Percentiles rank a stretch among this genome's conserved stretches.
These are phyloP conservation scores for Friedmanniomyces endolithicus DNA, from an alignment of 495 filamentous ascomycete species.

Conservation along the genomic window DNA sequence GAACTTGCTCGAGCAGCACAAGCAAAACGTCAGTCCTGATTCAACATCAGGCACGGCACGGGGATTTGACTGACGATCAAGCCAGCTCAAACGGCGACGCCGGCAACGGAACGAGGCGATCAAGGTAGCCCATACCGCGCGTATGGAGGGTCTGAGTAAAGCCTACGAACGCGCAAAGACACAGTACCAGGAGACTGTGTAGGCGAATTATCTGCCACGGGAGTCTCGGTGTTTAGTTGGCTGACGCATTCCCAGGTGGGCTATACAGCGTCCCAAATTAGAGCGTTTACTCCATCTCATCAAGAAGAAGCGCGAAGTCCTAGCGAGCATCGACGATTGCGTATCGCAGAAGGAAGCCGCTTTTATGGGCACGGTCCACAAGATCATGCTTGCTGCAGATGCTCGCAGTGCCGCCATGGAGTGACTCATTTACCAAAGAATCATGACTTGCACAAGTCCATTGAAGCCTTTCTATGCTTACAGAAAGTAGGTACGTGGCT, in stretches of 20 bases:
- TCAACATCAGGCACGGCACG: background rate
- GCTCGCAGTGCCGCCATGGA: background rate
- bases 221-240: background rate
- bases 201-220: background rate
- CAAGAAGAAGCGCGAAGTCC: slow-evolving; percentile 1
- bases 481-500: too few species aligned
- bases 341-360: slow-evolving; percentile 2
- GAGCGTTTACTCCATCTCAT: slow-evolving; percentile 3
- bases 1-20: background rate
- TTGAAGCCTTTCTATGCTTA: too few species aligned
- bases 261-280: slow-evolving; percentile 5
- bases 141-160: background rate
- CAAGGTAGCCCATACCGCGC: background rate
- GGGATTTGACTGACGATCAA: background rate
- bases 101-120: background rate
- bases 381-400: slow-evolving; percentile 4
- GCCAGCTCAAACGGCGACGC: slow-evolving; percentile 6
- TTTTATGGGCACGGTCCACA: background rate
- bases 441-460: too few species aligned
- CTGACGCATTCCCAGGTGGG: background rate
- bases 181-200: background rate
- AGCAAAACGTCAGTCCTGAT: slow-evolving; percentile 1
- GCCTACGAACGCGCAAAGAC: background rate
- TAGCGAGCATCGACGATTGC: background rate
- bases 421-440: too few species aligned